Conservation (phyloP, 2,329 filamentous ascomycete species). For the Alternaria sp. region DNA sequence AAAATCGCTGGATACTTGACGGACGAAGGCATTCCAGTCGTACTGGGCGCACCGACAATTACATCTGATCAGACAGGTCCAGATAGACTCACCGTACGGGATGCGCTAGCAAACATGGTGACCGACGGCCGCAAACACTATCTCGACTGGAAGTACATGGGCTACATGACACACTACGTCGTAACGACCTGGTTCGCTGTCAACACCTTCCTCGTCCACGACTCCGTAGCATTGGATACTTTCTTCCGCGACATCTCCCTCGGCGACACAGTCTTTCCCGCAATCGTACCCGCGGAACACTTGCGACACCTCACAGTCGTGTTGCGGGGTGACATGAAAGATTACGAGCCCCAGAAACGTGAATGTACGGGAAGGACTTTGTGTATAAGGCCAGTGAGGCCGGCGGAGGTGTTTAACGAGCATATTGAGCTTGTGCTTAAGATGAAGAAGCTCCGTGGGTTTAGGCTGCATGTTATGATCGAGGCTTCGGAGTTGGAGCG, state of each 20-base stretch:
- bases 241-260: background rate
- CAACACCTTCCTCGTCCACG: background rate
- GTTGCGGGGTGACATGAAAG: background rate
- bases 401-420: background rate
- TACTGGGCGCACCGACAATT: background rate
- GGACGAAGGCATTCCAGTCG: background rate
- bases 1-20: background rate
- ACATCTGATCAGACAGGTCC: background rate
- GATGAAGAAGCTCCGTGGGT: background rate
- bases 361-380: background rate
- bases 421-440: background rate
- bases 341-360: background rate
- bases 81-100: accelerated
- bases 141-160: background rate
- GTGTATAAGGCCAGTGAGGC: background rate
- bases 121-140: background rate
- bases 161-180: background rate
- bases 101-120: background rate
- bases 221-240: background rate
- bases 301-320: accelerated
- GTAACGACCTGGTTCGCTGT: background rate
- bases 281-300: background rate
- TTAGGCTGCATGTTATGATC: background rate
- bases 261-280: background rate
- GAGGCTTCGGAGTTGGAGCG: accelerated